A percentile compares a stretch with the other conserved stretches of the same genome.
These are phyloP conservation scores for Talaromyces sp. DNA, from an alignment of 2,329 filamentous ascomycete genomes.

Conservation along the genomic window DNA sequence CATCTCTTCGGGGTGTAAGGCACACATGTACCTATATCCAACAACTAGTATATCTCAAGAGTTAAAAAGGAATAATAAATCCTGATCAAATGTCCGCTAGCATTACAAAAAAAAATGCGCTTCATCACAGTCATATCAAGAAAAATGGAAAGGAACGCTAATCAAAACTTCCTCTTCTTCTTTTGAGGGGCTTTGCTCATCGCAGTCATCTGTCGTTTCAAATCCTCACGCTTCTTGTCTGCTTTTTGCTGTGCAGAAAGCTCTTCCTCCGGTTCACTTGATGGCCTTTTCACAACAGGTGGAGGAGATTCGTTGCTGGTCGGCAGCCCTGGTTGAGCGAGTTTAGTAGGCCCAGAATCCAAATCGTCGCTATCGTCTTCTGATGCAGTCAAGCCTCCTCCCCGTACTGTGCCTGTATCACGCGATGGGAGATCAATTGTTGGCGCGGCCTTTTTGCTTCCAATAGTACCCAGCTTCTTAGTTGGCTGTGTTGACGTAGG, in stretches of 20 bases:
- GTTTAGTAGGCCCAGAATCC: slow-evolving; percentile 9
- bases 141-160: neutral
- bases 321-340: slow-evolving; percentile 13
- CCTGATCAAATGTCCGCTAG: neutral
- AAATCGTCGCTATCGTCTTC: slow-evolving; percentile 13
- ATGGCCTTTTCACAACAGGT: slow-evolving; percentile 12
- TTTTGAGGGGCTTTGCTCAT: slow-evolving; percentile 50
- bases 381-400: neutral
- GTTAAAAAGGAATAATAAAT: neutral
- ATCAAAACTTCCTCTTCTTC: slow-evolving; percentile 55
- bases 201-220: slow-evolving; percentile 49
- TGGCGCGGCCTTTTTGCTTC: slow-evolving; percentile 21
- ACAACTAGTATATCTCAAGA: neutral
- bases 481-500: neutral
- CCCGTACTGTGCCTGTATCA: neutral
- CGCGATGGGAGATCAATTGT: neutral
- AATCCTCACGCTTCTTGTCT: slow-evolving; percentile 50
- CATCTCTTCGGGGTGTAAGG: neutral
- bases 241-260: slow-evolving; percentile 51
- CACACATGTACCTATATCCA: neutral
- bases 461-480: slow-evolving; percentile 27
- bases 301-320: slow-evolving; percentile 14
- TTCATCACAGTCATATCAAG: neutral
- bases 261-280: slow-evolving; percentile 14
- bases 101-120: neutral